Base-by-base conservation (phyloP, 73 alveolate genomes). In the Breviolum minutum region DNA sequence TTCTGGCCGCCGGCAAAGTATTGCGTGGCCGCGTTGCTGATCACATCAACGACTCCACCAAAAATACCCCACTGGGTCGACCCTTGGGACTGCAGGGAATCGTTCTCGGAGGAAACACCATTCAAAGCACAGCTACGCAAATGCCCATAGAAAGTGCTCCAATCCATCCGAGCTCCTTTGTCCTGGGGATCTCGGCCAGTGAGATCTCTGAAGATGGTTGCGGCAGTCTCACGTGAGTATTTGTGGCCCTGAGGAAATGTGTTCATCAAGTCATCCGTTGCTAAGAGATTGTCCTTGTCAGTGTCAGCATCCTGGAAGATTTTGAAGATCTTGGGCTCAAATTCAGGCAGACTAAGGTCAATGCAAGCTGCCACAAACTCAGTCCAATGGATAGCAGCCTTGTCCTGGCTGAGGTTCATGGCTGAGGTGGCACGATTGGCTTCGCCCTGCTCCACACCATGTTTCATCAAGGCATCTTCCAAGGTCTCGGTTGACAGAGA, bases 351-450 rank as follows among this genome's bases (percentile, higher is more conserved):
- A 61, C 91, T 77, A 79, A 93, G 81, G 69, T 74, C 92, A 24
- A 93, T 93, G 98, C 98, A 93, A 40, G 98, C 98, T 32, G 98
- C 98, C 8, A 93, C 92, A 63, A 93, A 93, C 92, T 93, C 98
- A 7, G 98, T 93, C 98, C 98, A 93, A 54, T 90, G 83, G 96
- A 90, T 90, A 26, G 96, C 87, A 29, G 83, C 96, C 96, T 90
- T 90, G 87, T 90, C 96, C 60, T 90, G 96, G 87, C 96, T 90
- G 63, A 90, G 54, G 63, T 90, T 90, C 96, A 90, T 90, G 64
- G 96, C 96, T 10, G 87, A 24, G n/a, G 96, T 80, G 8, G 96
- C 96, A 11, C 96, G 96, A 17, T 27, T 69, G 8, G 96, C 96
- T 63, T 90, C 96, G 29, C 69, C 96, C 76, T 90, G 87, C 12